Evolutionary conservation across 352 stramenopile genomes (phyloP), one percentile per base, ranked within the genome.

Genomic region (Phytophthora macrochlamydospora): DNA sequence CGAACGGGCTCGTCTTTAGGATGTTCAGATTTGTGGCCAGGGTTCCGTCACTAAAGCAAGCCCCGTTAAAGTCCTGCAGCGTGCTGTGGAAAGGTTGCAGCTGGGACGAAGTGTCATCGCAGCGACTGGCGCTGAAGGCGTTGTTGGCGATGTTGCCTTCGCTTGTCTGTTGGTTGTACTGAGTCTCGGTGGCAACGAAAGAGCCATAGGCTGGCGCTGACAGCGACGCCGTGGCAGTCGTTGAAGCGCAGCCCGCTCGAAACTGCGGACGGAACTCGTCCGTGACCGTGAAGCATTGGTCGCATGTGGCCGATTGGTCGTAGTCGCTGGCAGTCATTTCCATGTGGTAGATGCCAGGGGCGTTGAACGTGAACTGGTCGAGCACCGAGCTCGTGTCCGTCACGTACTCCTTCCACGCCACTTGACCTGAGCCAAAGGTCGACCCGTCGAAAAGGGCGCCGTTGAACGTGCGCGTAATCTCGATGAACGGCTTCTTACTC

Each of bases 321-420:
- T 88, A 86, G 57, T 91, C 79, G 14, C 62, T 65, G 8, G 79
- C 79, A 2, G 59, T 40, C 11, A 91, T 62, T 7, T 14, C 44
- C 31, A 87, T 50, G 8, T 61, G 31, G 56, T 88, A 91, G 30
- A 81, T 63, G 28, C 82, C 82, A 24, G 77, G 78, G 0, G 51
- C 48, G 2, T 29, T 32, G 46, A 87, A 76, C 32, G 33, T 62
- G 18, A 89, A 59, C 1, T 33, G 42, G 40, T 82, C 58, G 38
- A 87, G 69, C 35, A 67, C 70, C 4, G 29, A 37, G 7, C 56
- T 11, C 18, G 59, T 55, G 42, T 76, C 13, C 8, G 43, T 42
- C 38, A 79, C 56, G 62, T 85, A 91, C 2, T 78, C 56, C 7
- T 43, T 55, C 82, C 82, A 91, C 8, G 70, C 18, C 18, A 24